Evolutionary conservation across 305 asterid genomes (phyloP).

Genomic region (Fraxinus latifolia): DNA sequence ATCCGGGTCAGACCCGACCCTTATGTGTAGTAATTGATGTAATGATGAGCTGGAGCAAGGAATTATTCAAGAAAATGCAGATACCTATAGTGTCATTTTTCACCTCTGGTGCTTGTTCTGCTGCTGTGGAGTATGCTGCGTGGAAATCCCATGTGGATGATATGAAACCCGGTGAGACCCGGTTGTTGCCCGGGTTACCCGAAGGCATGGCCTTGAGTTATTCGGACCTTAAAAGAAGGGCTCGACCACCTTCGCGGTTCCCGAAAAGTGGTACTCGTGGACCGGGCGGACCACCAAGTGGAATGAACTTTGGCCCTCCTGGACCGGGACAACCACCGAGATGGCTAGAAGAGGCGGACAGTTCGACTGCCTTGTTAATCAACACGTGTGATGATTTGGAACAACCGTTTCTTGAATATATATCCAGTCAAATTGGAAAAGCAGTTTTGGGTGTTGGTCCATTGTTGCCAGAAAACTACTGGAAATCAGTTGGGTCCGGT

Average conservation of each 20-base stretch:
- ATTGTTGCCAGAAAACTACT: conserved; percentile 48
- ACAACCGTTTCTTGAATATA: conserved; percentile 36
- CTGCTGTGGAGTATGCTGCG: conserved; percentile 55
- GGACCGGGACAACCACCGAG: conserved; percentile 35
- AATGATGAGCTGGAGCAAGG: conserved; percentile 64
- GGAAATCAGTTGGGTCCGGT: conserved; percentile 34
- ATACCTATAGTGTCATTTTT: conserved; percentile 47
- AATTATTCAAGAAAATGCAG: conserved; percentile 35
- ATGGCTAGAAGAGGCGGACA: conserved; percentile 55
- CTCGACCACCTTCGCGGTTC: conserved; percentile 3
- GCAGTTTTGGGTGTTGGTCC: conserved; percentile 55
- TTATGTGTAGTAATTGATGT: conserved; percentile 55
- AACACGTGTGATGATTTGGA: conserved; percentile 53
- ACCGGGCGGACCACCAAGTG: conserved; percentile 18
- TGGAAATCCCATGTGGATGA: conserved; percentile 46
- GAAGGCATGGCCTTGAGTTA: conserved; percentile 37
- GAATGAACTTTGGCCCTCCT: conserved; percentile 33
- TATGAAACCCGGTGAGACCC: conserved; percentile 43
- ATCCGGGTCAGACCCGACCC: conserved; percentile 34
- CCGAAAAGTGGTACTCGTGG: neutral
- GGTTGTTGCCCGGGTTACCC: conserved; percentile 42
- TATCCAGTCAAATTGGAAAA: conserved; percentile 24
- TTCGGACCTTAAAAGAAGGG: conserved; percentile 33
- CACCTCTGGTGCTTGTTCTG: conserved; percentile 57
- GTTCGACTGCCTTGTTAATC: conserved; percentile 42